A percentile compares a stretch with the other conserved stretches of the same genome.
These are phyloP conservation scores for Hypomontagnella submonticulosa DNA, from an alignment of 495 filamentous ascomycete genomes.

Conservation along the genomic window DNA sequence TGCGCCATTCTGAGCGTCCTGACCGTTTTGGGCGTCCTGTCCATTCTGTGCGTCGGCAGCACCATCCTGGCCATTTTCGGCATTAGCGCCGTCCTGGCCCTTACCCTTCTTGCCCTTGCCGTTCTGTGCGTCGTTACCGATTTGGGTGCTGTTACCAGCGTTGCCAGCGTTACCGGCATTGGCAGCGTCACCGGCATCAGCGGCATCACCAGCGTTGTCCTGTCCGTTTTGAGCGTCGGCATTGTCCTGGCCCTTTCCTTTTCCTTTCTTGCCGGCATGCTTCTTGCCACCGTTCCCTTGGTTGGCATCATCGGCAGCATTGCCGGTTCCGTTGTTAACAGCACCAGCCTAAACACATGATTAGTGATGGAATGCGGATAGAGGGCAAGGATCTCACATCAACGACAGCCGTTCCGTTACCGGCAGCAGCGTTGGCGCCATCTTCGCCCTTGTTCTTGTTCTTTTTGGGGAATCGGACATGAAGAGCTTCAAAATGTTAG, in stretches of 20 bases:
- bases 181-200: conserved; percentile 3
- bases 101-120: not conserved
- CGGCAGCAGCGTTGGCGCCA: conserved; percentile 7
- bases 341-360: conserved; percentile 21
- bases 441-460: conserved; percentile 16
- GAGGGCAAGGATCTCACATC: conserved; percentile 10
- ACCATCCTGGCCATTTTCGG: conserved; percentile 10
- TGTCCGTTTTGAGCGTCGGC: conserved; percentile 19
- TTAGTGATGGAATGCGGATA: conserved; percentile 16
- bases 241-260: conserved; percentile 17
- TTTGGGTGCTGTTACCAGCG: not conserved
- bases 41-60: too few species aligned
- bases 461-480: conserved; percentile 38
- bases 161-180: not conserved
- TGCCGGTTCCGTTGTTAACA: conserved; percentile 33
- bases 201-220: not conserved
- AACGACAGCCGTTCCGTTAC: conserved; percentile 36
- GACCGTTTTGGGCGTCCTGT: not conserved
- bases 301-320: conserved; percentile 12
- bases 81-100: conserved; percentile 7
- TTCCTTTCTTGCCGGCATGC: conserved; percentile 17
- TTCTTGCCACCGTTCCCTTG: conserved; percentile 8
- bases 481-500: conserved; percentile 26
- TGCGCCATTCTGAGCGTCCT: conserved; percentile 12
- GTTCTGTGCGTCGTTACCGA: not conserved